phyloP scores from a whole-genome alignment of 129 eudicot genomes.

The Chrysanthemum seticuspe region DNA sequence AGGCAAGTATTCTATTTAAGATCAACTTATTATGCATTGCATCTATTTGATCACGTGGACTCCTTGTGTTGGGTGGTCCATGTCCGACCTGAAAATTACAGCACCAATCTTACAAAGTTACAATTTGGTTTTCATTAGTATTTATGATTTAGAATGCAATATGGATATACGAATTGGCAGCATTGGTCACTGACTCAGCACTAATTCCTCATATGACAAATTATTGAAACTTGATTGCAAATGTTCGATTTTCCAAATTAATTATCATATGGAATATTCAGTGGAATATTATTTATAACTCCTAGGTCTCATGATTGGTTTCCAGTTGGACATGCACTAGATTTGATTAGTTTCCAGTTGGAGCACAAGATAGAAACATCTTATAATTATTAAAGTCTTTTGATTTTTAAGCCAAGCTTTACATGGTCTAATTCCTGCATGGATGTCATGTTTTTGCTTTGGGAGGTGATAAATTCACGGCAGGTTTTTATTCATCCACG shows the following conservation, averaged over 20 bases:
- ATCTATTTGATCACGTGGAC: no score
- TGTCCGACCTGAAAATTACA: no score
- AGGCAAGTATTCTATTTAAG: constrained; percentile 57
- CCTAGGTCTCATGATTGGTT: constrained; percentile 3
- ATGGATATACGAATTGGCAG: background rate
- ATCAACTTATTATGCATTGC: background rate
- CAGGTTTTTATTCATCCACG: no score
- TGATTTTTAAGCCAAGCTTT: constrained; percentile 10
- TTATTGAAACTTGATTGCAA: no score
- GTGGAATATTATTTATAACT: no score
- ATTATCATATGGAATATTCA: no score
- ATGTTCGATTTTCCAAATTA: no score
- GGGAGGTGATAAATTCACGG: no score
- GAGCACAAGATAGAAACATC: constrained; percentile 10
- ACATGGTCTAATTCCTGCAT: constrained; percentile 4
- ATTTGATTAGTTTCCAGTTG: background rate
- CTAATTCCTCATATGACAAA: no score
- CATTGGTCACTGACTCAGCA: background rate
- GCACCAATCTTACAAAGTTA: background rate
- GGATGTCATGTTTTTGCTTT: background rate
- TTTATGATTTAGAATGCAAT: background rate
- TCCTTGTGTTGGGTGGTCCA: no score
- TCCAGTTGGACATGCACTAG: background rate
- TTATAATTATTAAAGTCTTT: constrained; percentile 6
- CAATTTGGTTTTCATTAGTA: background rate